Percentiles rank a stretch among this genome's conserved stretches.
Evolutionary conservation across 2,329 filamentous ascomycete genomes (phyloP).

Genomic region (Exserohilum rostratum): DNA sequence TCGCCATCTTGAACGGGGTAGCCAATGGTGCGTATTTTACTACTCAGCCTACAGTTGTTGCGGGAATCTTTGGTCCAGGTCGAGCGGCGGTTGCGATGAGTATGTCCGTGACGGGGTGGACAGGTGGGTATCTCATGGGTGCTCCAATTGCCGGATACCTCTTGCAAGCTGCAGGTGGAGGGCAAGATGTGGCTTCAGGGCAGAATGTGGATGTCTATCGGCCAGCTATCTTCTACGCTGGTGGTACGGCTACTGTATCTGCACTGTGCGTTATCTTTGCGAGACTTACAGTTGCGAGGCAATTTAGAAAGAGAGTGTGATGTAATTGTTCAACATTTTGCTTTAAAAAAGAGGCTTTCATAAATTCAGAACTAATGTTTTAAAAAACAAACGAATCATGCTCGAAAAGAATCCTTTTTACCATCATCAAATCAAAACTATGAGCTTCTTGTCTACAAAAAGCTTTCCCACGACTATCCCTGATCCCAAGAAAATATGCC

Average conservation of each 20-base stretch:
- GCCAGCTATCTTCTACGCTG: slow-evolving; percentile 41
- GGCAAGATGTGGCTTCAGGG: slow-evolving; percentile 1
- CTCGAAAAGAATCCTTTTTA: too few species aligned
- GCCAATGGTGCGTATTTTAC: slow-evolving; percentile 41
- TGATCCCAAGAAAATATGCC: too few species aligned
- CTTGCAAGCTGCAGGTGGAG: slow-evolving; percentile 34
- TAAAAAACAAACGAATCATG: too few species aligned
- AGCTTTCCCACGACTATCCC: too few species aligned
- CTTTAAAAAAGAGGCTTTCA: too few species aligned
- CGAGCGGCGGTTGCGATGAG: slow-evolving; percentile 37
- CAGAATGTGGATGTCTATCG: slow-evolving; percentile 32
- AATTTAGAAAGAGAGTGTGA: slow-evolving; percentile 24
- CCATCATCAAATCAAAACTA: too few species aligned
- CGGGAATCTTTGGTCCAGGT: slow-evolving; percentile 35
- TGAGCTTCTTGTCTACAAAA: too few species aligned
- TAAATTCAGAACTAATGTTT: too few species aligned
- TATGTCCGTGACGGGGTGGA: slow-evolving; percentile 37
- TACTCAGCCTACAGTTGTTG: slow-evolving; percentile 37
- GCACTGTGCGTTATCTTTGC: slow-evolving; percentile 30
- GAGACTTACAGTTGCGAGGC: slow-evolving; percentile 27
- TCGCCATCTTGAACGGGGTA: slow-evolving; percentile 38
- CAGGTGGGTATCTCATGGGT: slow-evolving; percentile 36
- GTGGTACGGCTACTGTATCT: slow-evolving; percentile 29
- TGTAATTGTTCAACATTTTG: too few species aligned
- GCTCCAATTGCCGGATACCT: slow-evolving; percentile 37